Evolutionary conservation across 2,329 filamentous ascomycete genomes (phyloP).

Genomic region (Amauroascus niger): DNA sequence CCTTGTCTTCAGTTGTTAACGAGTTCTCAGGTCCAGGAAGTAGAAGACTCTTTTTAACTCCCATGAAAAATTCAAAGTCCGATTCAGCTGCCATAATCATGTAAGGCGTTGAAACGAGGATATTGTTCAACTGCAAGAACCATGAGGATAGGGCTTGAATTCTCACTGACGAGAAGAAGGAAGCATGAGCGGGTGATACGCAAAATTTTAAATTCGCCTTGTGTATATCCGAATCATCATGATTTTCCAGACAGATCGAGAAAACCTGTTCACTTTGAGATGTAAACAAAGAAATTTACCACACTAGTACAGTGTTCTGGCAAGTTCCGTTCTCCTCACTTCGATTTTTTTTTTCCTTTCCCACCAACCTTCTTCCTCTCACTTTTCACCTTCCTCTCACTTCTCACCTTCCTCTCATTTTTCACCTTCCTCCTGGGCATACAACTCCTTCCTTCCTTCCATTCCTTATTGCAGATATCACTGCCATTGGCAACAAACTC

Average conservation of each 20-base stretch:
- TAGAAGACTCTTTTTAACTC: neutral
- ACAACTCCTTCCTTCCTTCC: too few relatives aligned
- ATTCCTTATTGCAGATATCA: neutral
- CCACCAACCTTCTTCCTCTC: neutral
- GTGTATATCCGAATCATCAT: too few relatives aligned
- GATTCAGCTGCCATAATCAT: neutral
- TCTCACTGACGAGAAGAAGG: too few relatives aligned
- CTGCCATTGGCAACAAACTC: neutral
- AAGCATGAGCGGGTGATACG: too few relatives aligned
- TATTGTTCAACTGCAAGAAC: too few relatives aligned
- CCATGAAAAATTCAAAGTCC: neutral
- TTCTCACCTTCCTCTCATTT: neutral
- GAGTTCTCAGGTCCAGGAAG: neutral
- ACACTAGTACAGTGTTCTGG: conserved; percentile 7
- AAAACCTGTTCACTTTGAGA: neutral
- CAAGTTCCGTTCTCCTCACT: neutral
- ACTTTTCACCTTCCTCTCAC: neutral
- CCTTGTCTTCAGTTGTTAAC: neutral
- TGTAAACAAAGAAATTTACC: conserved; percentile 8
- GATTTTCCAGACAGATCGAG: too few relatives aligned
- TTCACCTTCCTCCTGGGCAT: neutral
- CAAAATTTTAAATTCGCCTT: too few relatives aligned
- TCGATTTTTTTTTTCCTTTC: conserved; percentile 1
- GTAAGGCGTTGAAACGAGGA: too few relatives aligned
- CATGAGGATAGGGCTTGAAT: too few relatives aligned